Percentiles rank a stretch among this genome's conserved stretches.
phyloP scores from a whole-genome alignment of 805 yeast species.

The Helenozyma baotianmanensis region DNA sequence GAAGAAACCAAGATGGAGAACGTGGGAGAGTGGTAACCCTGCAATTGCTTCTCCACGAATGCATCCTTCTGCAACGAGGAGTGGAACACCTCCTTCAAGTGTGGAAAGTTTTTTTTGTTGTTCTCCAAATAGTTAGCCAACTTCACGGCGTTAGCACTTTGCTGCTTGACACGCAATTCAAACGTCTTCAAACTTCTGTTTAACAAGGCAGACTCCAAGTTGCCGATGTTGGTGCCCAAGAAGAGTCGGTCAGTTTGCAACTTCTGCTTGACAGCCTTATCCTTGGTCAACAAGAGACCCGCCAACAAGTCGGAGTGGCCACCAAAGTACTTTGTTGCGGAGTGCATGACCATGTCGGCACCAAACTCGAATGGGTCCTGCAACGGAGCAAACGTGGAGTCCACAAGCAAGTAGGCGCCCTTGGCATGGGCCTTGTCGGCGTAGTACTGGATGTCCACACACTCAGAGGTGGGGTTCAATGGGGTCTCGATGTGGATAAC shows the following conservation, averaged over 20 bases:
- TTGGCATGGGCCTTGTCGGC: constrained; percentile 69
- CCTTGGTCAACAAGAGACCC: constrained; percentile 71
- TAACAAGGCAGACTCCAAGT: constrained; percentile 69
- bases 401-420: constrained; percentile 72
- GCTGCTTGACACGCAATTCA: constrained; percentile 65
- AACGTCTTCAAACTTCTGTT: constrained; percentile 78
- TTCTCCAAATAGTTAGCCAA: constrained; percentile 57
- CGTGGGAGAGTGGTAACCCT: constrained; percentile 65
- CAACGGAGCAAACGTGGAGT: constrained; percentile 88
- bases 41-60: constrained; percentile 62
- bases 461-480: constrained; percentile 74
- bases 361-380: constrained; percentile 78
- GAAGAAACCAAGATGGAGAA: constrained; percentile 57
- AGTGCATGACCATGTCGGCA: constrained; percentile 86
- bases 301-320: constrained; percentile 93
- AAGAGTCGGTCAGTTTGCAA: constrained; percentile 60
- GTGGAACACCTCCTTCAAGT: constrained; percentile 54
- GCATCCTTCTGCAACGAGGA: constrained; percentile 72
- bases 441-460: constrained; percentile 56
- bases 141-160: constrained; percentile 56
- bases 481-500: constrained; percentile 84
- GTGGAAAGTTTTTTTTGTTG: constrained; percentile 45
- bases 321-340: constrained; percentile 90
- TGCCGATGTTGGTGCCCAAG: constrained; percentile 76
- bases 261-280: constrained; percentile 37